A percentile compares a stretch with the other conserved stretches of the same genome.
These are phyloP conservation scores for Erodium trifolium DNA, from an alignment of 441 rosid species.

Conservation along the genomic window DNA sequence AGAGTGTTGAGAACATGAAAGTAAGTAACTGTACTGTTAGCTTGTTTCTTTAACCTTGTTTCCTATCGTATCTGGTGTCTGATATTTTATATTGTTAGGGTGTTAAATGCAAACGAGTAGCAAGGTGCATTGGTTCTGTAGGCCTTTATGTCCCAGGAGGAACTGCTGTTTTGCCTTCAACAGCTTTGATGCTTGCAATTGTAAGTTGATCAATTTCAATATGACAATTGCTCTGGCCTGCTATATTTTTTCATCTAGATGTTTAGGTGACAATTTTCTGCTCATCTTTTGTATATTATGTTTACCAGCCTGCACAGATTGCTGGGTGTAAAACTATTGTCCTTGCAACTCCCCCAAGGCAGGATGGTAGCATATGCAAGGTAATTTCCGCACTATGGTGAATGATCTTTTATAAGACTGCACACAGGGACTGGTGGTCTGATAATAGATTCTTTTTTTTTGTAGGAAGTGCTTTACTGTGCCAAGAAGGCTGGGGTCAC, in stretches of 20 bases:
- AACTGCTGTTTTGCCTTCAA: slow-evolving; percentile 89
- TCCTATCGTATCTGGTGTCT: neutral
- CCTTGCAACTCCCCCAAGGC: slow-evolving; percentile 83
- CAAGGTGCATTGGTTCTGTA: slow-evolving; percentile 78
- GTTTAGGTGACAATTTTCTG: neutral
- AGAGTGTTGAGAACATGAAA: slow-evolving; percentile 66
- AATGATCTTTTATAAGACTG: neutral
- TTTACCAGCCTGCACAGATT: slow-evolving; percentile 80
- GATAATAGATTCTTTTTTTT: neutral
- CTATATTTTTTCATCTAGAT: neutral
- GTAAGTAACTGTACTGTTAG: slow-evolving; percentile 32
- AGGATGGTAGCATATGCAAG: slow-evolving; percentile 89
- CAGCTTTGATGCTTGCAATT: slow-evolving; percentile 86
- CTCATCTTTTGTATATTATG: slow-evolving; percentile 21
- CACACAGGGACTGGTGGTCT: neutral
- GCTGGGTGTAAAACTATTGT: slow-evolving; percentile 88
- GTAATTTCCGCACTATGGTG: slow-evolving; percentile 28
- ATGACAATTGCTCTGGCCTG: slow-evolving; percentile 12
- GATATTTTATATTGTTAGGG: slow-evolving; percentile 40
- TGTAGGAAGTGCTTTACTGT: slow-evolving; percentile 81
- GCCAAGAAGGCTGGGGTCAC: slow-evolving; percentile 93
- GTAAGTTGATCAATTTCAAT: slow-evolving; percentile 37
- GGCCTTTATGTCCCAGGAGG: slow-evolving; percentile 98
- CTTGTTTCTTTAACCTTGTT: slow-evolving; percentile 12
- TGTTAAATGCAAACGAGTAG: slow-evolving; percentile 78